Conservation (phyloP, 2,329 filamentous ascomycete genomes). For the Aspergillus neotritici region DNA sequence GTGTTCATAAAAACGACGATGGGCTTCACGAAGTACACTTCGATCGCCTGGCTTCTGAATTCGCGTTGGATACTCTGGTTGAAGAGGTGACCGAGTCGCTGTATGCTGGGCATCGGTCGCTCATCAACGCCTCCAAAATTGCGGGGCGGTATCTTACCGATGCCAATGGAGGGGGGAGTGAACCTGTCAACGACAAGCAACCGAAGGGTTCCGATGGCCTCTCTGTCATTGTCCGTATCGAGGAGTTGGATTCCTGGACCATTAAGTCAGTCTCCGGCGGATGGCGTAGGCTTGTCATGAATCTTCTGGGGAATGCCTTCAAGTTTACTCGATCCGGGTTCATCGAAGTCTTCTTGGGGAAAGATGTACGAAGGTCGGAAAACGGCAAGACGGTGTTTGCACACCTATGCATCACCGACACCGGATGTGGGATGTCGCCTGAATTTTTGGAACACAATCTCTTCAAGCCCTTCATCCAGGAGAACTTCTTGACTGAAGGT, state of each 20-base stretch:
- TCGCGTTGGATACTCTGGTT: conserved; percentile 28
- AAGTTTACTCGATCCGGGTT: conserved; percentile 33
- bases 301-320: conserved; percentile 33
- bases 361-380: conserved; percentile 6
- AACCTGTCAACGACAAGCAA: background rate
- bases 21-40: conserved; percentile 5
- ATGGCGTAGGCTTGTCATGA: conserved; percentile 35
- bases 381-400: conserved; percentile 13
- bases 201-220: conserved; percentile 8
- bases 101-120: conserved; percentile 22
- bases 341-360: conserved; percentile 27
- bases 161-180: conserved; percentile 5
- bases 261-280: conserved; percentile 26
- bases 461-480: conserved; percentile 59
- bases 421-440: conserved; percentile 57
- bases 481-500: conserved; percentile 53
- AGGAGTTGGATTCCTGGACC: conserved; percentile 25
- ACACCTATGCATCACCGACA: conserved; percentile 51
- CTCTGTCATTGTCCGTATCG: conserved; percentile 26
- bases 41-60: conserved; percentile 24
- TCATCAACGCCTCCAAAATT: conserved; percentile 8
- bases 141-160: conserved; percentile 9
- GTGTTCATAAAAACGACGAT: conserved; percentile 8
- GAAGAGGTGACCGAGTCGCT: conserved; percentile 27
- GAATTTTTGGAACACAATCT: conserved; percentile 55